Evolutionary conservation across 2,329 filamentous ascomycete genomes (phyloP).

Genomic region (Hymenoscyphus fructigenus): DNA sequence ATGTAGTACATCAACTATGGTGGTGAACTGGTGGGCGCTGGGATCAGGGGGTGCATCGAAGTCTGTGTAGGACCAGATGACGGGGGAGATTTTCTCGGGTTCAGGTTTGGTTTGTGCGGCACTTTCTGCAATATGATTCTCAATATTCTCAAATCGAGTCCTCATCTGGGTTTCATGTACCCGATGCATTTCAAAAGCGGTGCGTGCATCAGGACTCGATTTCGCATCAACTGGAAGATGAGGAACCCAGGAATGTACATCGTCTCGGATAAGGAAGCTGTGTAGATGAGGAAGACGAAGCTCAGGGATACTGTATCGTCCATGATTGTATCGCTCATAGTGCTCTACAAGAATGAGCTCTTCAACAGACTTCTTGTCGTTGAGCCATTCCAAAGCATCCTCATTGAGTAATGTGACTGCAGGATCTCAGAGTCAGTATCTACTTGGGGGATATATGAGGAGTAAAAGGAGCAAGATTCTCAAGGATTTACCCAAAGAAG

Average conservation of each 20-base stretch:
- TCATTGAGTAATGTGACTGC: conserved; percentile 10
- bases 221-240: neutral
- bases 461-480: too few species aligned
- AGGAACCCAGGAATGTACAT: neutral
- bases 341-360: conserved; percentile 19
- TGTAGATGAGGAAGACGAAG: conserved; percentile 15
- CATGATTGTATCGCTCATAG: conserved; percentile 12
- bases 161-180: neutral
- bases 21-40: neutral
- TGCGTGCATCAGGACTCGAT: neutral
- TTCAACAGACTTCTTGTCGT: conserved; percentile 8
- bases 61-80: neutral
- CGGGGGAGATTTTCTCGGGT: neutral
- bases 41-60: neutral
- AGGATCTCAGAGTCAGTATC: too few species aligned
- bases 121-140: too few species aligned
- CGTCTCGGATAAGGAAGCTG: conserved; percentile 13
- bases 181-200: too few species aligned
- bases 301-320: conserved; percentile 9
- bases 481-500: too few species aligned
- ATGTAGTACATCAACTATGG: conserved; percentile 16
- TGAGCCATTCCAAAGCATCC: conserved; percentile 11
- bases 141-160: neutral
- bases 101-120: neutral
- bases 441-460: too few species aligned